Evolutionary conservation across 441 rosid species (phyloP).

Genomic region (Corymbia calophylla): DNA sequence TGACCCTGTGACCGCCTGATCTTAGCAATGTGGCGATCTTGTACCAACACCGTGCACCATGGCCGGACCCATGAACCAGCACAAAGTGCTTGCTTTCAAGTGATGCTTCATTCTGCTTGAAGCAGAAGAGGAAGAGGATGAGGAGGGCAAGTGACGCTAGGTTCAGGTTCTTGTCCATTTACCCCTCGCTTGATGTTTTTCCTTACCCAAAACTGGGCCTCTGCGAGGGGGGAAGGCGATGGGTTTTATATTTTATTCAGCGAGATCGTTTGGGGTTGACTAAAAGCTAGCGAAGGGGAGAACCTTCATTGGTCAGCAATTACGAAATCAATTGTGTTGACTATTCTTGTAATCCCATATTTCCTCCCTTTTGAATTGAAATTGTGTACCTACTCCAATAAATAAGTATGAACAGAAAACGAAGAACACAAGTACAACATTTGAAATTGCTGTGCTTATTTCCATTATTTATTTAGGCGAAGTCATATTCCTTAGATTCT

Average conservation of each 20-base stretch:
- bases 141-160: not conserved
- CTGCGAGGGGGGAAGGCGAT: not conserved
- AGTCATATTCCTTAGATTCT: not conserved
- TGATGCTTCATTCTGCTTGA: not conserved
- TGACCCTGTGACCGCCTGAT: slow-evolving; percentile 32
- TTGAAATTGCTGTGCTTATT: not conserved
- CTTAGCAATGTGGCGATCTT: slow-evolving; percentile 27
- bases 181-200: not conserved
- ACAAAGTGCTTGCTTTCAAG: slow-evolving; percentile 19
- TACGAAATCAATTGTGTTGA: not conserved
- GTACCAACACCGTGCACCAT: slow-evolving; percentile 45
- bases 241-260: not conserved
- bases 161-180: not conserved
- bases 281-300: not conserved
- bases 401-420: not conserved
- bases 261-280: not conserved
- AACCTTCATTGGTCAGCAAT: not conserved
- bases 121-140: not conserved
- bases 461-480: not conserved
- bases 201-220: not conserved
- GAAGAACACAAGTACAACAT: not conserved
- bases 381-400: not conserved
- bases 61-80: slow-evolving; percentile 37
- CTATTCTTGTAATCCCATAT: not conserved
- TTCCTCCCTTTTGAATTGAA: not conserved